Evolutionary conservation across 352 stramenopile species (phyloP).

Genomic region (Globisporangium parvum): DNA sequence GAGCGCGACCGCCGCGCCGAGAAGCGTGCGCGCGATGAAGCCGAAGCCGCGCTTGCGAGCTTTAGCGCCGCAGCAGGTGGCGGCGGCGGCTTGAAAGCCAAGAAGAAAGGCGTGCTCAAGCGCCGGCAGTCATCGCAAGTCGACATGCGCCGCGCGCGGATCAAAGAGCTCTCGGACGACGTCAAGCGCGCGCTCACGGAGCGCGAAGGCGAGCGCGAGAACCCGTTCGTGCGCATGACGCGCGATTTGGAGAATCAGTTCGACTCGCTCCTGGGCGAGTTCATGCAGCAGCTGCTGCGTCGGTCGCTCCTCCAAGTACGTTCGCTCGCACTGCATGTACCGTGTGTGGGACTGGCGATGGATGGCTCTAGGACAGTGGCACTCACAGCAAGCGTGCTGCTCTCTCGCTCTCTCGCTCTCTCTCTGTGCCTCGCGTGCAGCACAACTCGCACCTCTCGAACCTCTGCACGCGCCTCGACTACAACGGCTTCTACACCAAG

Average conservation of each 20-base stretch:
- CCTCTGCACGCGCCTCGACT: slow-evolving; percentile 54
- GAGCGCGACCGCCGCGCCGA: slow-evolving; percentile 75
- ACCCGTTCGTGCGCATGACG: slow-evolving; percentile 72
- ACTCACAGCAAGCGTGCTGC: too few relatives aligned
- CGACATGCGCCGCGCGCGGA: slow-evolving; percentile 69
- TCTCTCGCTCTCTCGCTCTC: too few relatives aligned
- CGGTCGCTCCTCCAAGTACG: slow-evolving; percentile 75
- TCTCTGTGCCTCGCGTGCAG: slow-evolving; percentile 12
- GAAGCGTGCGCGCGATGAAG: slow-evolving; percentile 71
- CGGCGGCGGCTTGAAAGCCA: slow-evolving; percentile 17
- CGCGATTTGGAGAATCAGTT: slow-evolving; percentile 83
- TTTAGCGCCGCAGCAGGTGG: slow-evolving; percentile 28
- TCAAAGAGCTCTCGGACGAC: slow-evolving; percentile 78
- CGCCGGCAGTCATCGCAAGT: slow-evolving; percentile 67
- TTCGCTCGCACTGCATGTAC: neutral
- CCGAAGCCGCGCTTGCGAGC: slow-evolving; percentile 61
- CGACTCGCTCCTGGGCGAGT: slow-evolving; percentile 78
- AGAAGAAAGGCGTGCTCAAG: slow-evolving; percentile 49
- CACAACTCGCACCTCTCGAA: slow-evolving; percentile 67
- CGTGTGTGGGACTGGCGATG: neutral
- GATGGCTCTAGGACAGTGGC: neutral
- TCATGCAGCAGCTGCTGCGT: slow-evolving; percentile 87
- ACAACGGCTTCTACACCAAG: slow-evolving; percentile 71
- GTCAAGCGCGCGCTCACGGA: slow-evolving; percentile 68
- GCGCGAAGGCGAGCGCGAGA: slow-evolving; percentile 56